Conservation (phyloP, 1,284 basidiomycete genomes). For the Boletellus deceptivus region DNA sequence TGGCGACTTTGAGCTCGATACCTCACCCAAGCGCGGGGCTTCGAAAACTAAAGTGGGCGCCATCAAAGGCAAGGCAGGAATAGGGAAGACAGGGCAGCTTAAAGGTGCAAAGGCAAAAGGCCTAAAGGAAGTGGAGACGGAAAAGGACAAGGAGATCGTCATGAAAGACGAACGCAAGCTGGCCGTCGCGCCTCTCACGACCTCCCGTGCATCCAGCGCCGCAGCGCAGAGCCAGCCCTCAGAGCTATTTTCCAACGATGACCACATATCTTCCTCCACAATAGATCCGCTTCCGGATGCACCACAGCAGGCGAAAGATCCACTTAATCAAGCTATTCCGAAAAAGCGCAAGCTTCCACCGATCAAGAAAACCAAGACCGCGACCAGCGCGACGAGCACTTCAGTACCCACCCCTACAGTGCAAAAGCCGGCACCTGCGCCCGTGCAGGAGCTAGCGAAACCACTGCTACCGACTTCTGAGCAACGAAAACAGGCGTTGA, state of each 20-base stretch:
- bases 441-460: slow-evolving; percentile 24
- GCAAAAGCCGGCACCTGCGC: slow-evolving; percentile 27
- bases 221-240: slow-evolving; percentile 29
- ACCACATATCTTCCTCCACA: slow-evolving; percentile 8
- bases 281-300: slow-evolving; percentile 32
- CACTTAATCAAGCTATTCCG: slow-evolving; percentile 26
- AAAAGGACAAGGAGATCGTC: slow-evolving; percentile 34
- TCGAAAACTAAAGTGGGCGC: slow-evolving; percentile 24
- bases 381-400: slow-evolving; percentile 18
- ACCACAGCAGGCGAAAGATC: slow-evolving; percentile 25
- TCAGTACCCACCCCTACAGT: slow-evolving; percentile 32
- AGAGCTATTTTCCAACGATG: slow-evolving; percentile 31
- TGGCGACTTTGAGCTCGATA: slow-evolving; percentile 37
- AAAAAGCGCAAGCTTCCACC: slow-evolving; percentile 68
- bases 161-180: slow-evolving; percentile 44
- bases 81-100: slow-evolving; percentile 11
- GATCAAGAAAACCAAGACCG: slow-evolving; percentile 69
- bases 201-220: slow-evolving; percentile 27
- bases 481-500: slow-evolving; percentile 40
- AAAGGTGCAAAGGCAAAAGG: slow-evolving; percentile 23
- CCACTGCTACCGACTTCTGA: slow-evolving; percentile 23
- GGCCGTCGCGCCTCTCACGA: slow-evolving; percentile 6
- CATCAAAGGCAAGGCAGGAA: slow-evolving; percentile 25
- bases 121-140: slow-evolving; percentile 31
- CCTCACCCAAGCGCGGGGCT: slow-evolving; percentile 28